phyloP scores from a whole-genome alignment of 2,329 filamentous ascomycete species.

The Claviceps pazoutovae region DNA sequence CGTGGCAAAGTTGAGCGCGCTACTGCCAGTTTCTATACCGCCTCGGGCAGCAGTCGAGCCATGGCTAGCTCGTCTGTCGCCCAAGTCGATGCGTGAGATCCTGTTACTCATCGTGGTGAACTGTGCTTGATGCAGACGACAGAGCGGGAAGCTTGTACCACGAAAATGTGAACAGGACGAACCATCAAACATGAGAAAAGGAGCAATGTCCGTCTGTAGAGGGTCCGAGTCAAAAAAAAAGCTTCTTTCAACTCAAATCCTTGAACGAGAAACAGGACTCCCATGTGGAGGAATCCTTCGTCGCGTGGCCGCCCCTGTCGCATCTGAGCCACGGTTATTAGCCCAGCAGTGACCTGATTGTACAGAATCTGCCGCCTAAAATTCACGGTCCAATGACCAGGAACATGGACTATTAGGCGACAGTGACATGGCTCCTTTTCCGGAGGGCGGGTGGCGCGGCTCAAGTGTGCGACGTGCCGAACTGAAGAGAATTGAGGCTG shows the following conservation, averaged over 20 bases:
- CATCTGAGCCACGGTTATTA: neutral
- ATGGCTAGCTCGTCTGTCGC: neutral
- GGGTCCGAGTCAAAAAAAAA: constrained; percentile 8
- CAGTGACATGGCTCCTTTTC: neutral
- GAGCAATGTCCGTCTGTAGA: neutral
- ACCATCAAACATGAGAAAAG: neutral
- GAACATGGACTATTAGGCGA: neutral
- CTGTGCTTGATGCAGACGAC: constrained; percentile 3
- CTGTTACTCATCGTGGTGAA: neutral
- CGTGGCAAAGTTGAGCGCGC: constrained; percentile 2
- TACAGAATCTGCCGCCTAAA: neutral
- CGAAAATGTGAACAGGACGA: neutral
- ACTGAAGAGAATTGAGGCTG: neutral
- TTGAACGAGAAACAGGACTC: neutral
- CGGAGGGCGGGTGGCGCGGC: too few relatives aligned
- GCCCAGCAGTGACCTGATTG: neutral
- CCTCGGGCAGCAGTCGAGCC: neutral
- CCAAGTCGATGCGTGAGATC: neutral
- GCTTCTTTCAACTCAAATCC: constrained; percentile 5
- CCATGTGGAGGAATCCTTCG: neutral
- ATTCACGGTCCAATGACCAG: neutral
- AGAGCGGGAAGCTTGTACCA: constrained; percentile 7
- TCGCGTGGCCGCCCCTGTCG: neutral
- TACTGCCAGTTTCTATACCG: constrained; percentile 2
- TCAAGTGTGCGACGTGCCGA: neutral